phyloP scores from a whole-genome alignment of 805 yeast genomes.

The Candida vaughaniae region DNA sequence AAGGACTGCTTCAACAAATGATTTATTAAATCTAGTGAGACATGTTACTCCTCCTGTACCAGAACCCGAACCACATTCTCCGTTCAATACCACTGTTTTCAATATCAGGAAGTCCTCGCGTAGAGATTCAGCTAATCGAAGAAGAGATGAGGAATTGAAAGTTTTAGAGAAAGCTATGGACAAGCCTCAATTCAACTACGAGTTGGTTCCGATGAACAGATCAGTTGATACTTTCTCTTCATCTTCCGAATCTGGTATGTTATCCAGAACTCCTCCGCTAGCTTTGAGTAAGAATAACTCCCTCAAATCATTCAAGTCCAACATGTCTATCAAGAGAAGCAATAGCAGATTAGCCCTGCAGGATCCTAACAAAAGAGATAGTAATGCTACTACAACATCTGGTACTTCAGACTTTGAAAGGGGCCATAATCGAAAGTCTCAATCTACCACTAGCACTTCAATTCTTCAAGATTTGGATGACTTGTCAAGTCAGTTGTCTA shows the following conservation, averaged over 20 bases:
- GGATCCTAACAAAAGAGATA: slow-evolving; percentile 9
- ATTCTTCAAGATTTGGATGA: slow-evolving; percentile 27
- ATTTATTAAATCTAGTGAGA: slow-evolving; percentile 12
- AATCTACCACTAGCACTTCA: slow-evolving; percentile 27
- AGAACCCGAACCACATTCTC: not conserved
- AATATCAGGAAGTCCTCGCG: not conserved
- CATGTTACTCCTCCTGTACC: slow-evolving; percentile 9
- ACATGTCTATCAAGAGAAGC: not conserved
- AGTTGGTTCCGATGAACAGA: slow-evolving; percentile 29
- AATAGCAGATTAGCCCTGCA: not conserved
- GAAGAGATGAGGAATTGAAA: slow-evolving; percentile 11
- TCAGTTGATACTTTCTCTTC: slow-evolving; percentile 33
- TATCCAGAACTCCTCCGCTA: slow-evolving; percentile 12
- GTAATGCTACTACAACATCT: slow-evolving; percentile 8
- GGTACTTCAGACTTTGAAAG: slow-evolving; percentile 8
- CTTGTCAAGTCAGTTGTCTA: slow-evolving; percentile 25
- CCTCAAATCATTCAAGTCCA: slow-evolving; percentile 8
- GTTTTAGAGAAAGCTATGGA: slow-evolving; percentile 9
- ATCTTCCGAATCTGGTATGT: slow-evolving; percentile 16
- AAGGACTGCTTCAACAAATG: slow-evolving; percentile 16
- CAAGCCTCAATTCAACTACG: slow-evolving; percentile 15
- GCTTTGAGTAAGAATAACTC: slow-evolving; percentile 13
- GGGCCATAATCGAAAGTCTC: slow-evolving; percentile 15
- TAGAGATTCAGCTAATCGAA: slow-evolving; percentile 1
- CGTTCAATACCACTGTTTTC: not conserved